Evolutionary conservation across 1,284 basidiomycete genomes (phyloP).

Genomic region (Ustilago esculenta): DNA sequence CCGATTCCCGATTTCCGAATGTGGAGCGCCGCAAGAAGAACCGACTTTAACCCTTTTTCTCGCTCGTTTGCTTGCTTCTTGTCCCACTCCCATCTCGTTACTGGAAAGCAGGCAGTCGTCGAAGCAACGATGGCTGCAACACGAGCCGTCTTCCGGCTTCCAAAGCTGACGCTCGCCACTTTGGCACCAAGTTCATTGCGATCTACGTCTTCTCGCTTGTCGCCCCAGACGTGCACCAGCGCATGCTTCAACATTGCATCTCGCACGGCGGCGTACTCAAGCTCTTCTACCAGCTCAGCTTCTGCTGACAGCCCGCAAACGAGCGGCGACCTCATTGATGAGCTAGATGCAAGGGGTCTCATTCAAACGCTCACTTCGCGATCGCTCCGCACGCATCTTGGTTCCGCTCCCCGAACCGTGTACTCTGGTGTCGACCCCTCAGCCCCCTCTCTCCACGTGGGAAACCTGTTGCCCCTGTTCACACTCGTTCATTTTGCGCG

Average conservation of each 20-base stretch:
- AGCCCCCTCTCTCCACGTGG: constrained; percentile 86
- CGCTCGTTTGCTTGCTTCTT: neutral
- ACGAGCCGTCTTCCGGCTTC: neutral
- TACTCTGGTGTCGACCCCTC: constrained; percentile 95
- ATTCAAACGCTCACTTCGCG: constrained; percentile 50
- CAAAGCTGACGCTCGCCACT: neutral
- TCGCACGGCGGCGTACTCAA: too few relatives aligned
- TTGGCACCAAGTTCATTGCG: too few relatives aligned
- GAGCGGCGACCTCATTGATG: constrained; percentile 18
- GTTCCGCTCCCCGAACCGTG: constrained; percentile 69
- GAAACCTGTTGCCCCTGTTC: constrained; percentile 89
- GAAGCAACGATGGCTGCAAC: too few relatives aligned
- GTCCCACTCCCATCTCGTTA: too few relatives aligned
- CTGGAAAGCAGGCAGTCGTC: too few relatives aligned
- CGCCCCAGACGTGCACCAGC: too few relatives aligned
- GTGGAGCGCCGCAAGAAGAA: constrained; percentile 5
- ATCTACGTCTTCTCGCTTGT: too few relatives aligned
- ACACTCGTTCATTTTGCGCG: constrained; percentile 86
- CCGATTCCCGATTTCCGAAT: constrained; percentile 8
- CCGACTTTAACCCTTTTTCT: constrained; percentile 3
- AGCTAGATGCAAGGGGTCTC: constrained; percentile 41
- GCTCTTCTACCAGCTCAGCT: neutral
- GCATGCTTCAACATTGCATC: neutral
- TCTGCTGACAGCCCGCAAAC: too few relatives aligned
- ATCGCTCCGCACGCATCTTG: constrained; percentile 27